Evolutionary conservation across 2,329 filamentous ascomycete species (phyloP), one percentile per base, ranked within the genome.

Genomic region (Plectosphaerella plurivora): DNA sequence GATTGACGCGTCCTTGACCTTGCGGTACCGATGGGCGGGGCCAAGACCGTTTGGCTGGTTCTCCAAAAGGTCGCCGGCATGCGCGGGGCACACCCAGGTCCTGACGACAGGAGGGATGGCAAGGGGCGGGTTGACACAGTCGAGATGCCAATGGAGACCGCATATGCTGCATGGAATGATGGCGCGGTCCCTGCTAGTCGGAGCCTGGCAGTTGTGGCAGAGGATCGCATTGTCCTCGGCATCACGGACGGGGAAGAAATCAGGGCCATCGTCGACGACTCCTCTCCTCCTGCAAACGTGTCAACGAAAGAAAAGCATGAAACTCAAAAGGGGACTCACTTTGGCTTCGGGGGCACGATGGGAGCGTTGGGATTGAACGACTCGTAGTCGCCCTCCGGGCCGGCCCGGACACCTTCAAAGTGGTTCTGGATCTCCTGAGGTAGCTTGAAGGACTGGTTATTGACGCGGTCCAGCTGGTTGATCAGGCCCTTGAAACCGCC

Each of bases 101-200:
- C 86, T 84, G 49, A 87, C 77, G 49, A 84, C 79, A 11, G 92
- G 92, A 39, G 91, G 88, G 51, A 88, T 84, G 35, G 91, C 84
- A 63, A 92, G 73, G 35, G 93, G 92, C 25, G 91, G 89, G 64
- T 95, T 86, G 15, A 96, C 75, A 70, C 94, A 99, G 69, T 97
- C 93, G 49, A 96, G 76, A 72, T 99, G 94, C 88, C 92, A 99
- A 64, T 86, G 81, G 35, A 90, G 79, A 12, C 82, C 77, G 70
- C 93, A 99, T 62, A 81, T 83, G 68, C 91, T 91, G 73, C 93
- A 99, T 45, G 88, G 84, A 59, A 97, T 87, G 61, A 97, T 91
- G 59, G 87, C 82, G 24, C 88, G 83, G 60, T 79, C 79, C 57
- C 73, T 69, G 18, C 81, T 74, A 45, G 86, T 82, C 25, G 86